phyloP scores from a whole-genome alignment of 208 protist species.

The Acanthamoeba pearcei region DNA sequence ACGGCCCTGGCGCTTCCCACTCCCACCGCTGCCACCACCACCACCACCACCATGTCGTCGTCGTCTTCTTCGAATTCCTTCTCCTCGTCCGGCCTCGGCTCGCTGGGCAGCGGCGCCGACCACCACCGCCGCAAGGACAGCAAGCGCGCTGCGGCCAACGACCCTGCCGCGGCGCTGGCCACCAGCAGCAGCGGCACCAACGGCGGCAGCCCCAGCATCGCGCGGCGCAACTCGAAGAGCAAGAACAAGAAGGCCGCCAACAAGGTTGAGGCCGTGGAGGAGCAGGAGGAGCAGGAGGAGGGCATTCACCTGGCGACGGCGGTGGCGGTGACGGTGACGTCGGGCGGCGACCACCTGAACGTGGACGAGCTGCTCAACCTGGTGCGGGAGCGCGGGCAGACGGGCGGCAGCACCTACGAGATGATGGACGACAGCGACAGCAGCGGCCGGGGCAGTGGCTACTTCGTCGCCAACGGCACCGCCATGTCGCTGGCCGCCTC shows the following conservation, averaged over 20 bases:
- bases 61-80: background rate
- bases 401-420: conserved; percentile 42
- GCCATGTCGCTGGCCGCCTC: background rate
- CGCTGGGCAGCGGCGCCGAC: background rate
- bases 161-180: background rate
- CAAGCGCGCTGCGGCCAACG: background rate
- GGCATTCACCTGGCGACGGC: conserved; percentile 8
- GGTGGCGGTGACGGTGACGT: conserved; percentile 13
- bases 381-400: background rate
- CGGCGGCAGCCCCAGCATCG: background rate
- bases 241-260: background rate
- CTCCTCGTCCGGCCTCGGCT: background rate
- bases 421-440: background rate
- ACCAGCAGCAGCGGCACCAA: background rate
- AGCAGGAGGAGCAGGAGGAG: background rate
- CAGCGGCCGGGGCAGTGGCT: background rate
- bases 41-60: background rate
- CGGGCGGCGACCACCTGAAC: background rate
- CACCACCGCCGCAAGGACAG: background rate
- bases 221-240: background rate
- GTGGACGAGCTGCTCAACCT: background rate
- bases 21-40: background rate
- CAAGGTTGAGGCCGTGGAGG: background rate
- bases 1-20: background rate
- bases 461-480: conserved; percentile 1